Base-by-base conservation (phyloP, 2,329 filamentous ascomycete species). In the Neonectria hederae region DNA sequence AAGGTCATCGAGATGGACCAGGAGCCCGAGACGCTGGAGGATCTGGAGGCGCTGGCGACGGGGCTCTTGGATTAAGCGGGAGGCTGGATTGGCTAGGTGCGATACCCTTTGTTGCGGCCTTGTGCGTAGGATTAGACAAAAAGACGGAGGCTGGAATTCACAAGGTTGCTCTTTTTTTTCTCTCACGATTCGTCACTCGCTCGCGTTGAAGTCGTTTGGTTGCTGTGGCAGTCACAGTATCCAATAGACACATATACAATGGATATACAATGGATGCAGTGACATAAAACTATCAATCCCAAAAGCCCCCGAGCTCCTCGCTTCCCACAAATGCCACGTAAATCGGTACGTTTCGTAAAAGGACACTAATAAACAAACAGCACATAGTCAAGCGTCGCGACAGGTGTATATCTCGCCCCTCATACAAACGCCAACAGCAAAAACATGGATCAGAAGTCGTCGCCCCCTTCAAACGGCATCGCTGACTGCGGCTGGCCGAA, bases 1-100 rank as follows among this genome's bases (percentile, higher is more conserved):
- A 85, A 84, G 79, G 84, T 89, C 51, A 84, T 90, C 74, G 86
- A 87, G 79, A 83, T 87, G 71, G 84, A 84, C 14, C 85, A 89
- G 56, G 89, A 93, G 80, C 92, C 91, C 13, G 90, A 94, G 79
- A 94, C 91, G 45, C 80, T 95, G 72, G 90, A 93, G 77, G 92
- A 94, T 78, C 62, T 94, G 71, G 92, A 95, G 80, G 88, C 89
- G 43, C 79, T 95, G 79, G 93, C 93, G 59, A 87, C 90, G 48
- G 91, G 90, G 4, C 79, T 96, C 77, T 78, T 97, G 76, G 86
- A 87, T 55, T 83, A 67, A 66, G 48, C 14, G 60, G 30, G 35
- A 58, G 42, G 48, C 42, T 42, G n/a, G 40, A 45, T 14, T 21
- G 59, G 56, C 49, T 49, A 63, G 65, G 68, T 64, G 69, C 64